Base-by-base conservation (phyloP, 2,329 filamentous ascomycete genomes). In the Aplosporella prunicola region DNA sequence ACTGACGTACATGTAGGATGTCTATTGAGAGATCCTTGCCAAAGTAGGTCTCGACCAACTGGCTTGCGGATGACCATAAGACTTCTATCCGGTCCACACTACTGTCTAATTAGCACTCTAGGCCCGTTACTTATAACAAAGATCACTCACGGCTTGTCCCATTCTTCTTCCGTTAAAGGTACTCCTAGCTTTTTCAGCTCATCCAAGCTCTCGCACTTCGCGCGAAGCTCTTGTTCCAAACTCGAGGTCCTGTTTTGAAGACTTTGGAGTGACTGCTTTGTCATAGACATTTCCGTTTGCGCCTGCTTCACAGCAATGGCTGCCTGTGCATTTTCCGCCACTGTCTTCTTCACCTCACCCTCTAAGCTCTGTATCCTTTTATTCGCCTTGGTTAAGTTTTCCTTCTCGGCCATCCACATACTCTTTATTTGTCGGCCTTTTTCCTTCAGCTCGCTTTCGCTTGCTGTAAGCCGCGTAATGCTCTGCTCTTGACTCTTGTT, bases 371-470 rank as follows among this genome's bases (percentile, higher is more conserved):
- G 5, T 11, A 32, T 14, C 17, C 17, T 20, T 20, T 32, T 32
- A 10, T 8, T 20, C 14, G 11, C 18, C 14, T 32, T 18, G 29
- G 29, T 20, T 8, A 32, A 22, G 10, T 32, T 32, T 15, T 32
- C 9, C 29, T 32, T 32, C 17, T 32, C 18, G 8, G 17, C 16
- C 10, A 20, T 18, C 29, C 18, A 32, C 11, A 20, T 32, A 4
- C 16, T 14, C 29, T 32, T 32, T 10, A 32, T 20, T 32, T 32
- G 17, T 9, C 29, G 29, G n/a, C 29, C 29, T 32, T 32, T 32
- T 14, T 32, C 29, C 29, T 20, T 32, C 3, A 32, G 18, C 16
- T 32, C 18, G 29, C 18, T 22, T 9, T 32, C 17, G 11, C 29
- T 32, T n/a, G 10, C 29, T 9, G 14, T 32, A 13, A 32, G 29